Evolutionary conservation across 202 grass and related monocot species (phyloP), one percentile per base, ranked within the genome.

Genomic region (Setaria italica): DNA sequence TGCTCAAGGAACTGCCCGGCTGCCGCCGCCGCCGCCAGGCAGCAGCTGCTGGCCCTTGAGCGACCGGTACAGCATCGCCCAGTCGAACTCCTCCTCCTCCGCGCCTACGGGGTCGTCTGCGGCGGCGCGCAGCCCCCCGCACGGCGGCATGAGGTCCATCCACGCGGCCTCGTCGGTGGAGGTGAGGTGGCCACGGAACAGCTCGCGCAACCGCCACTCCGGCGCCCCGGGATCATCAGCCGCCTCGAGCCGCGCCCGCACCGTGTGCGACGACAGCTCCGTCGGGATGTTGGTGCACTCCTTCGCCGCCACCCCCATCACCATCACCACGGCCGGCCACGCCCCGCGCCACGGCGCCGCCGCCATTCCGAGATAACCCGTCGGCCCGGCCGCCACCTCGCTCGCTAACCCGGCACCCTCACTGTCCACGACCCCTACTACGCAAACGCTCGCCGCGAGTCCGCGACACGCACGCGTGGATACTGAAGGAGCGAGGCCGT

Each of bases 201-300:
- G 66, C 82, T 85, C 72, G 1, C 79, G 90, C 73, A 45, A 59
- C 45, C 84, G 88, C 86, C 68, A 90, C 66, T 89, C 83, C 25
- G 60, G 59, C 19, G 89, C 78, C 3, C 20, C 85, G 6, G 90
- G 66, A 5, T 41, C 21, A 6, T 5, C 5, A 9, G 53, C 67
- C 83, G 89, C 80, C 39, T 2, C 39, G 39, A 95, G 62, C 80
- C 53, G 67, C 53, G 91, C 88, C 3, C 93, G 86, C 80, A 85
- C 73, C 34, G 93, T 90, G 88, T 93, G 93, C 82, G 93, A 95
- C 66, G 80, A 83, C 65, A 95, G 74, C 88, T 92, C 67, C 56
- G 90, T 95, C 45, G 93, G 93, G 2, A 85, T 0, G 80, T 91
- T 95, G 17, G 88, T 93, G 90, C 93, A 95, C 85, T 95, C 93